phyloP scores from a whole-genome alignment of 306 rosid genomes.

The Ochetophila trinervis region DNA sequence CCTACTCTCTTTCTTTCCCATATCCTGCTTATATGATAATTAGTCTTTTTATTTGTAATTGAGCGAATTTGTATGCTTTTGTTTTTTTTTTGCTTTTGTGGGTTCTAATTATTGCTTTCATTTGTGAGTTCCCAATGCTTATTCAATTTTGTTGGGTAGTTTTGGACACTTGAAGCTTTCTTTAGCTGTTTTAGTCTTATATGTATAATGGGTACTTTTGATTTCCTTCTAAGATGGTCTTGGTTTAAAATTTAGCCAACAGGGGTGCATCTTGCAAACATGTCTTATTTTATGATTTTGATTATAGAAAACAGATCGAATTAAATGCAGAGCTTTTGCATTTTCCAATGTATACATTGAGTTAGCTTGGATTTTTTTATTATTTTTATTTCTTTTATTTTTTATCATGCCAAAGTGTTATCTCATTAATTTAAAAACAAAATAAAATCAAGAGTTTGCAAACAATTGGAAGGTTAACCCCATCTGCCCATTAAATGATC shows the following conservation, averaged over 20 bases:
- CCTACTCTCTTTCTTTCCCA: background rate
- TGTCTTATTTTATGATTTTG: no score
- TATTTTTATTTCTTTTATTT: no score
- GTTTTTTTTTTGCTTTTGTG: background rate
- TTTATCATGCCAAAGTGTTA: no score
- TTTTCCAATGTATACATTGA: no score
- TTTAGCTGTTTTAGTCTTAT: background rate
- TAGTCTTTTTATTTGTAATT: background rate
- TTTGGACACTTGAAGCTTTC: background rate
- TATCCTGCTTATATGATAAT: background rate
- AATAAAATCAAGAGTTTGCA: background rate
- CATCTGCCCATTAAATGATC: background rate
- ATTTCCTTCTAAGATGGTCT: no score
- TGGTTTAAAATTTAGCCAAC: no score
- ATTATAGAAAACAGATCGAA: no score
- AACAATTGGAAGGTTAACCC: background rate
- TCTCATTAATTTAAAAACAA: no score
- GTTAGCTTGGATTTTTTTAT: no score
- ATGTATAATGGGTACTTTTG: no score
- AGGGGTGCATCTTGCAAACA: no score
- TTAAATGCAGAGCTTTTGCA: no score
- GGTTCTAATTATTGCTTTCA: conserved; percentile 2
- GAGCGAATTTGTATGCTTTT: background rate
- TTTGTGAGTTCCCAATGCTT: background rate
- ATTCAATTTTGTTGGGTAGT: background rate